Evolutionary conservation across 805 yeast genomes (phyloP), one percentile per base, ranked within the genome.

Genomic region (Metschnikowia picachoensis): DNA sequence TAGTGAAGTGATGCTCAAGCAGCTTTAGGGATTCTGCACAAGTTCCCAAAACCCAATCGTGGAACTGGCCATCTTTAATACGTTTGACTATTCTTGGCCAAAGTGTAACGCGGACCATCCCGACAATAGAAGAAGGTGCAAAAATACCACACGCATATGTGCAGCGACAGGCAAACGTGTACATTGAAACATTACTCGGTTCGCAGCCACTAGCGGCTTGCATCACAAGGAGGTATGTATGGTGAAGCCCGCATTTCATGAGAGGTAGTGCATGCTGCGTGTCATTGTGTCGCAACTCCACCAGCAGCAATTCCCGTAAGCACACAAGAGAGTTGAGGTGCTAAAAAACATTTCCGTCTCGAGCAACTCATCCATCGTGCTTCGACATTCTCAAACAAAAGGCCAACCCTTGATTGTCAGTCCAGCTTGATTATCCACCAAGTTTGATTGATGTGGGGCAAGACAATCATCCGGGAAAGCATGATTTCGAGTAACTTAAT

Each of bases 31-130:
- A 20, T 20, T 20, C 7, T 20, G 25, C 7, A 20, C 25, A 20
- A 4, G 25, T 20, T 20, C 25, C 25, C 25, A 7, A 20, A 20
- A 20, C 25, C 7, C 25, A 20, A 20, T 11, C 8, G 46, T 33
- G 51, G 49, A 40, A 46, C 37, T 39, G 41, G 13, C 30, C 33
- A 41, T 45, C 46, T 49, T 49, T 49, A 49, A 48, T 46, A 46
- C 36, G 17, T 25, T 33, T 25, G 16, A 29, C 28, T 10, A 14
- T 33, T 37, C 39, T 14, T 11, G 28, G 34, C 20, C 33, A 13
- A 7, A 20, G 43, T 35, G 47, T 20, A 34, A 37, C 41, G 48
- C 43, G 39, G 32, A 32, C 27, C 38, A 14, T n/a, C 37, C 28
- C 45, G 42, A 46, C 48, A 46, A 46, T 41, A 37, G 45, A 41